phyloP scores from a whole-genome alignment of 345 rosid genomes.

The Rhodomyrtus tomentosa region DNA sequence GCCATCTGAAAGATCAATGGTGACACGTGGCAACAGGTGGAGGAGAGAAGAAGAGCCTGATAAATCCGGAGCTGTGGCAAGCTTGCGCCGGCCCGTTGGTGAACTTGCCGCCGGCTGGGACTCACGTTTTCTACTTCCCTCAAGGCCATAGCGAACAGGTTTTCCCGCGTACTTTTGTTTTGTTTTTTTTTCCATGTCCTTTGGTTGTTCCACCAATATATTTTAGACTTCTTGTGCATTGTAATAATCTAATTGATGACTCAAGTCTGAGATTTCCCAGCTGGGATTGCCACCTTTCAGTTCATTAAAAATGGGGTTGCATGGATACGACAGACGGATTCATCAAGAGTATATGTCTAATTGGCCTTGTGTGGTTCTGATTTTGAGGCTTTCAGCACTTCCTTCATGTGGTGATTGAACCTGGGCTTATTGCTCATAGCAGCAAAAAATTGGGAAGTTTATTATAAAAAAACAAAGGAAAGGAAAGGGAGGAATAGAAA shows the following conservation, averaged over 20 bases:
- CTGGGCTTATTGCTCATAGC: not conserved
- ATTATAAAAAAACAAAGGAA: not conserved
- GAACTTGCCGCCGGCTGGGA: slow-evolving; percentile 47
- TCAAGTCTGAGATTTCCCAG: not conserved
- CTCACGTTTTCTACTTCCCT: slow-evolving; percentile 67
- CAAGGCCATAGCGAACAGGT: slow-evolving; percentile 85
- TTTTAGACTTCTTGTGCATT: not conserved
- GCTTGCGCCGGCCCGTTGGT: slow-evolving; percentile 70
- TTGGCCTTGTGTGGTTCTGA: not conserved
- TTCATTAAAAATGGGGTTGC: not conserved
- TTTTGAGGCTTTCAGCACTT: not conserved
- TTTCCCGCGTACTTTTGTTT: not conserved
- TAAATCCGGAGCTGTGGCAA: slow-evolving; percentile 67
- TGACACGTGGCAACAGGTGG: slow-evolving; percentile 11
- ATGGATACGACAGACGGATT: not conserved
- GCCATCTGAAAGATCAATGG: not conserved
- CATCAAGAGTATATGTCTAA: not conserved
- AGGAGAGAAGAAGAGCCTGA: slow-evolving; percentile 35
- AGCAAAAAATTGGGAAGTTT: not conserved
- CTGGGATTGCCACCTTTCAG: not conserved
- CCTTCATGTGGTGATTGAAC: not conserved
- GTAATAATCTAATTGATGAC: not conserved
- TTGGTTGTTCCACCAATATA: not conserved
- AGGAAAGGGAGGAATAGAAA: not conserved
- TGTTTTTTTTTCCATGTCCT: not conserved